These are phyloP conservation scores for Penicillium subrubescens DNA, from an alignment of 495 filamentous ascomycete species.

Conservation along the genomic window DNA sequence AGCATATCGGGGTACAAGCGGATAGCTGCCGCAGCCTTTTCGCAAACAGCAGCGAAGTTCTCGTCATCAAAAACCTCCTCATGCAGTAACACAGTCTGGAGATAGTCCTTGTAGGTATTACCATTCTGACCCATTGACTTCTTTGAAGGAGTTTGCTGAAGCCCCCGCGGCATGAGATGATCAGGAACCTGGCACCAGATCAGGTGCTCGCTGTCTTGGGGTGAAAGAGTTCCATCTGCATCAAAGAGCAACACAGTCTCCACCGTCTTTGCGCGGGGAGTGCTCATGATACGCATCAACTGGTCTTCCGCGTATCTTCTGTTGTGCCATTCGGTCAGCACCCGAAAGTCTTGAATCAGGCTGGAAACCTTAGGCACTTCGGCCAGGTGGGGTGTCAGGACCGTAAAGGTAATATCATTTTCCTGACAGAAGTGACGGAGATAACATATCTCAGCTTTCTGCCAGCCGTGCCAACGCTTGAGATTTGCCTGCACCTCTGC, in stretches of 20 bases:
- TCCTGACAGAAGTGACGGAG: conserved; percentile 34
- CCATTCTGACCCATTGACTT: not conserved
- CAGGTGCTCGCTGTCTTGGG: not conserved
- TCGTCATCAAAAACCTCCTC: not conserved
- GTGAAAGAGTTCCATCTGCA: not conserved
- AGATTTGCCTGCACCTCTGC: not conserved
- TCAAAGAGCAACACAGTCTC: not conserved
- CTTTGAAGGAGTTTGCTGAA: not conserved
- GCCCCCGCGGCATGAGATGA: not conserved
- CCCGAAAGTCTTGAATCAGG: not conserved
- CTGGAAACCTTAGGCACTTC: not conserved
- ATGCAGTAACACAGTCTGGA: not conserved
- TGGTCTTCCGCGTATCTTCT: not conserved
- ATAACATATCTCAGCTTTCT: conserved; percentile 55
- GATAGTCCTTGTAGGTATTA: not conserved
- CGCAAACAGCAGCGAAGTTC: not conserved
- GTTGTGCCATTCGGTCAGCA: not conserved
- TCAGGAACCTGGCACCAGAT: not conserved
- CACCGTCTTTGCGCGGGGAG: not conserved
- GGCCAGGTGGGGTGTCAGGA: not conserved
- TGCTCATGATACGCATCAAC: conserved; percentile 8
- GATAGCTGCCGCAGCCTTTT: conserved; percentile 43
- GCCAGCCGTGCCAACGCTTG: conserved; percentile 50
- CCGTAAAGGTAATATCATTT: not conserved
- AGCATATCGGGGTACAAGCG: conserved; percentile 54